Percentiles rank a stretch among this genome's conserved stretches.
Evolutionary conservation across 805 yeast genomes (phyloP).

Genomic region (Candida michaelii): DNA sequence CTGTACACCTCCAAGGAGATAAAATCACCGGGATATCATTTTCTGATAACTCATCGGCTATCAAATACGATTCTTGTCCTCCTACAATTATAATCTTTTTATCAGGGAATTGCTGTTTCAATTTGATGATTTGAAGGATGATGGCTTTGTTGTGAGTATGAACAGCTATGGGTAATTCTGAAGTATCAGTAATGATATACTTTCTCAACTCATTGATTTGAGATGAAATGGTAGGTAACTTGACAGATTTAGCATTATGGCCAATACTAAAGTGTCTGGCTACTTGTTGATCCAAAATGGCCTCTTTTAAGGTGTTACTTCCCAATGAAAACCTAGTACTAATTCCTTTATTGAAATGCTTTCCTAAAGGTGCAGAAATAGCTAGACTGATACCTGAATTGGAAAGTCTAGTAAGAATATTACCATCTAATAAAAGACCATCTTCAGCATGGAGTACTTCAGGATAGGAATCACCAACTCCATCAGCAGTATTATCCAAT

Average conservation of each 20-base stretch:
- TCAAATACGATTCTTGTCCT: constrained; percentile 9
- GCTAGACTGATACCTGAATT: constrained; percentile 4
- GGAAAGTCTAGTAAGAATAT: neutral
- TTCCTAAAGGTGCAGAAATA: constrained; percentile 6
- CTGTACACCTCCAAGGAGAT: constrained; percentile 9
- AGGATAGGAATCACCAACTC: neutral
- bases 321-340: constrained; percentile 8
- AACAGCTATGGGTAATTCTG: constrained; percentile 3
- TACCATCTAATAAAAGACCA: constrained; percentile 7
- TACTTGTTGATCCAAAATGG: constrained; percentile 1
- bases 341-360: constrained; percentile 3
- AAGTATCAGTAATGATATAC: neutral
- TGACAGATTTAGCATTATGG: constrained; percentile 2
- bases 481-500: constrained; percentile 7
- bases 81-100: constrained; percentile 5
- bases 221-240: constrained; percentile 4
- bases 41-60: constrained; percentile 6
- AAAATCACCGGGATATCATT: constrained; percentile 4
- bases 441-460: constrained; percentile 4
- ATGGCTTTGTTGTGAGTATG: constrained; percentile 10
- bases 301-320: neutral
- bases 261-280: constrained; percentile 7
- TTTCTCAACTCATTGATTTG: constrained; percentile 2
- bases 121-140: constrained; percentile 4
- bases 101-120: constrained; percentile 1